Base-by-base conservation (phyloP, 768 basidiomycete species). In the Collybiopsis luxurians region DNA sequence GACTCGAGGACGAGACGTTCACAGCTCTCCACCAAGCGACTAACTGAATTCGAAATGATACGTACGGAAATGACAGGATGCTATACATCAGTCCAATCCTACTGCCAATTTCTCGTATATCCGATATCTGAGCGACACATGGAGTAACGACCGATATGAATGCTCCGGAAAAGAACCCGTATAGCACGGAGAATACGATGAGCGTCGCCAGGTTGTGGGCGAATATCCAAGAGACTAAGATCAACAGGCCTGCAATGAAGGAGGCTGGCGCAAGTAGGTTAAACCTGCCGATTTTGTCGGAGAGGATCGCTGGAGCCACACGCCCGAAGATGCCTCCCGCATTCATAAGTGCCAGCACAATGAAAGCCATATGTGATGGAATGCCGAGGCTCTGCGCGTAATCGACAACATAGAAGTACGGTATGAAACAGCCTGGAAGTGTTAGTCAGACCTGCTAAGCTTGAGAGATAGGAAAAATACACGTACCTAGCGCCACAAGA, bases 21-120 rank as follows among this genome's bases (percentile, higher is more conserved):
- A 5, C 19, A 27, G 15, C 6, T 3, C 4, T 17, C 11, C 48
- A 50, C 19, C 30, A n/a, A 48, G 12, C 17, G 19, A 12, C n/a
- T n/a, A n/a, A n/a, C n/a, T n/a, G n/a, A n/a, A n/a, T n/a, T n/a
- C n/a, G 39, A 58, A 48, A 49, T n/a, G 17, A 38, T 4, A 86
- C 87, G 77, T 69, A 90, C 87, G 87, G 85, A 38, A 89, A 74
- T 0, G 87, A 84, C 21, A 87, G 81, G 13, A 87, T 69, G 19
- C 75, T 84, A 63, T 88, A 89, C 40, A 89, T 64, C 58, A 83
- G 71, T 19, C 88, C 88, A 42, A 89, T 82, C 45, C 85, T 75
- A 23, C 77, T 76, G 3, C 88, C 88, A 47, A 87, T 80, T 63
- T 82, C 79, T 7, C 72, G 63, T 21, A 79, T 70, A 38, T 86